phyloP scores from a whole-genome alignment of 2,329 filamentous ascomycete species.

The Trichoderma semiorbis region DNA sequence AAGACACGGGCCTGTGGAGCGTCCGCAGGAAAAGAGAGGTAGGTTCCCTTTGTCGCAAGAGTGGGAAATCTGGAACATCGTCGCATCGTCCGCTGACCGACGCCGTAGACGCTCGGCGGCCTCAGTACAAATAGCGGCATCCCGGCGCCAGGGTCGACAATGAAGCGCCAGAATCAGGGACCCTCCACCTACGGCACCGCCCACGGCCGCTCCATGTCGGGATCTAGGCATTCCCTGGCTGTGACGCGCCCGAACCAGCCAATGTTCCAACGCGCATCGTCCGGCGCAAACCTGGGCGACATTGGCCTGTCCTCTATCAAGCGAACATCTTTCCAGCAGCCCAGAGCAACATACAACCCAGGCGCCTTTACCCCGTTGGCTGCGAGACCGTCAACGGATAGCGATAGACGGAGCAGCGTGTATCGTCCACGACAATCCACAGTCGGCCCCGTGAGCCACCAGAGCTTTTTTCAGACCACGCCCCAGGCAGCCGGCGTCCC shows the following conservation, averaged over 20 bases:
- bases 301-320: constrained; percentile 79
- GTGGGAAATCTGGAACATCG: neutral
- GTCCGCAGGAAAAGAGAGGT: constrained; percentile 90
- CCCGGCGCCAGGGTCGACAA: constrained; percentile 84
- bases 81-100: constrained; percentile 24
- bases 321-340: constrained; percentile 73
- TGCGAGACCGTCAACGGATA: constrained; percentile 47
- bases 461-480: constrained; percentile 92
- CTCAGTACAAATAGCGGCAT: constrained; percentile 81
- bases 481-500: constrained; percentile 79
- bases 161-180: constrained; percentile 87
- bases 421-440: constrained; percentile 67
- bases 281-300: constrained; percentile 75
- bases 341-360: constrained; percentile 63
- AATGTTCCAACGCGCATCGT: constrained; percentile 80
- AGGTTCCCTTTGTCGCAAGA: constrained; percentile 32
- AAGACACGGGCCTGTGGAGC: constrained; percentile 84
- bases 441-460: constrained; percentile 66
- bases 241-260: constrained; percentile 80
- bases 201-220: constrained; percentile 79
- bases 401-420: constrained; percentile 76
- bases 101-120: constrained; percentile 72
- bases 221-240: constrained; percentile 80
- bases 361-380: constrained; percentile 55
- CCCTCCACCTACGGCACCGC: constrained; percentile 63